Base-by-base conservation (phyloP, 1,139 yeast genomes). In the Suhomyces bokatorum region DNA sequence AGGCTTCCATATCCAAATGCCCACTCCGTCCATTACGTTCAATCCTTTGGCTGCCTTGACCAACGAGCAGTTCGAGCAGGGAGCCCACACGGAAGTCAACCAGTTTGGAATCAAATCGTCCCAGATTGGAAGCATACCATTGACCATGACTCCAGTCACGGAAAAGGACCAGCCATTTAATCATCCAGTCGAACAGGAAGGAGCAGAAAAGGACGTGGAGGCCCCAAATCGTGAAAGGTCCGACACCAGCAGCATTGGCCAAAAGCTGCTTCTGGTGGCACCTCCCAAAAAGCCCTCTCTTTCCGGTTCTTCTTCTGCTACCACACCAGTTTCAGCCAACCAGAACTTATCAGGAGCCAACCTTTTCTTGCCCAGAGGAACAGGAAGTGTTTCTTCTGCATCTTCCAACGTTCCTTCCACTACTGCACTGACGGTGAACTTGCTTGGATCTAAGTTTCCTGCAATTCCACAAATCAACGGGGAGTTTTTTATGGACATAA, bases 121-220 rank as follows among this genome's bases (percentile, higher is more conserved):
- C 11, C 77, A 73, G 39, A 71, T 80, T 2, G 69, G 75, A 5
- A 69, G 70, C 39, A 59, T 75, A 17, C 80, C 85, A 12, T 67
- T 84, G 55, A 77, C 87, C 0, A 85, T 85, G 95, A 85, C 95
- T 0, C 95, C 93, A 0, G 81, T 85, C 2, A 75, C 87, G 1
- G 95, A 85, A 55, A 81, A 75, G 53, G 79, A 59, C 28, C 50
- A 51, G 30, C 37, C 40, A 2, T 50, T 54, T n/a, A 45, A 43
- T 13, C 55, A 53, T 11, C 53, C 47, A 7, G 55, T 49, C 9
- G 37, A 50, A 26, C 29, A 2, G 4, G 51, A 53, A 16, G n/a
- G n/a, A n/a, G 44, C 45, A 13, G 57, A 53, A 7, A 54, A 50
- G 11, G 56, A 52, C 12, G 17, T 47, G 2, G 52, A 53, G 1